Conservation (phyloP, 2,329 filamentous ascomycete genomes). For the Colletotrichum sublineola region DNA sequence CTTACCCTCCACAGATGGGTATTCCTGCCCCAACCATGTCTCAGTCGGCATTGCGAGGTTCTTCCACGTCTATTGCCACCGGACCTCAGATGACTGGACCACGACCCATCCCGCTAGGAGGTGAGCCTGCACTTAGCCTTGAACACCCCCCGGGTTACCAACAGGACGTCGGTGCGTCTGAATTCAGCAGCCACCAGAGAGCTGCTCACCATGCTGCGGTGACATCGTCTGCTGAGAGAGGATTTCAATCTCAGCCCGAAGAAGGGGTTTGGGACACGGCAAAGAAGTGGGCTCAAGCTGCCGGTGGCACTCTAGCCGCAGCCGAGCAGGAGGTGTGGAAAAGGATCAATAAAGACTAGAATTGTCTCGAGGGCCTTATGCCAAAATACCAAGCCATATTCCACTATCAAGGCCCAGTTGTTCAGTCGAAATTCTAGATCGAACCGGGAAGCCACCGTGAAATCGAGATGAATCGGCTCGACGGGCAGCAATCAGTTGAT, state of each 20-base stretch:
- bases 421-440: not conserved
- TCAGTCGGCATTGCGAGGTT: conserved; percentile 60
- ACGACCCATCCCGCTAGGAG: conserved; percentile 46
- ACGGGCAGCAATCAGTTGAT: not conserved
- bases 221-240: conserved; percentile 48
- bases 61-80: conserved; percentile 57
- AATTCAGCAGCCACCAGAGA: conserved; percentile 62
- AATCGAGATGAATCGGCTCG: not conserved
- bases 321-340: conserved; percentile 74
- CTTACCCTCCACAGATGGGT: conserved; percentile 63
- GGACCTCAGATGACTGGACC: conserved; percentile 47
- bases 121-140: conserved; percentile 48
- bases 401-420: not conserved
- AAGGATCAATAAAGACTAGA: conserved; percentile 70
- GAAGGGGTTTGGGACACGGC: conserved; percentile 68
- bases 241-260: conserved; percentile 48
- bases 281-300: conserved; percentile 69
- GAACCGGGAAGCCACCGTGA: not conserved
- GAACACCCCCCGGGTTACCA: conserved; percentile 69
- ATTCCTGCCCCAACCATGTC: conserved; percentile 61
- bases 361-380: not conserved
- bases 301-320: conserved; percentile 68
- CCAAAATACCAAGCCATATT: conserved; percentile 9
- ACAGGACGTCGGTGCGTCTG: conserved; percentile 67
- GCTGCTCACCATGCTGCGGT: conserved; percentile 55